Base-by-base conservation (phyloP, 1,284 basidiomycete genomes). In the Ustilago crameri region DNA sequence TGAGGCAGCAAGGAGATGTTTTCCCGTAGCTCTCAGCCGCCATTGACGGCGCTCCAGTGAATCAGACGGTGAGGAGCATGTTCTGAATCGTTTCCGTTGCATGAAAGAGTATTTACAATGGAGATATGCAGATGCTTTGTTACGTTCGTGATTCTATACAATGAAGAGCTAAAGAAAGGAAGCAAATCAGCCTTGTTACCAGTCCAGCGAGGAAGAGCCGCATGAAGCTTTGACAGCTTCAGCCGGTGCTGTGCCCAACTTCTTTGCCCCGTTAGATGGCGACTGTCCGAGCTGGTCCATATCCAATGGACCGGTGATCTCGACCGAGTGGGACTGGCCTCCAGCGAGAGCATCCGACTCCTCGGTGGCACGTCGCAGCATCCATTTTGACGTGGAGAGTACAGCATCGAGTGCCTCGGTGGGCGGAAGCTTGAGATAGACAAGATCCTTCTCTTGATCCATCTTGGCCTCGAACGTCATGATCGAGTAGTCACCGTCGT, bases 311-410 rank as follows among this genome's bases (percentile, higher is more conserved):
- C 70, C 70, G 35, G 70, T 65, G 61, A 74, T 69, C 48, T 74
- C 70, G 26, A 74, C 66, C 41, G 53, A 57, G 50, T 74, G 65
- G 3, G 52, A 52, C 47, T 65, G 53, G 12, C 70, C 70, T 15
- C 70, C 70, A 2, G 70, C 65, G 3, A 80, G 55, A 34, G 62
- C 56, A 42, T 80, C 69, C 7, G 69, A 72, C 55, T 80, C 78
- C 40, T 80, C 78, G 12, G 70, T 67, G 9, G 78, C 78, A 34
- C 74, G 68, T 30, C 78, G 58, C 26, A 80, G 58, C 84, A 90
- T 87, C 88, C 88, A 90, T 81, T 89, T 90, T 20, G 85, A 85
- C 5, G 88, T 90, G 3, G 89, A 90, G 20, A 91, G 87, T 23
- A 90, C 86, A 0, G 86, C 86, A 72, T 91, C 89, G 2, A 91